Evolutionary conservation across 2,329 filamentous ascomycete species (phyloP), one percentile per base, ranked within the genome.

Genomic region (Pseudopyricularia javanii): DNA sequence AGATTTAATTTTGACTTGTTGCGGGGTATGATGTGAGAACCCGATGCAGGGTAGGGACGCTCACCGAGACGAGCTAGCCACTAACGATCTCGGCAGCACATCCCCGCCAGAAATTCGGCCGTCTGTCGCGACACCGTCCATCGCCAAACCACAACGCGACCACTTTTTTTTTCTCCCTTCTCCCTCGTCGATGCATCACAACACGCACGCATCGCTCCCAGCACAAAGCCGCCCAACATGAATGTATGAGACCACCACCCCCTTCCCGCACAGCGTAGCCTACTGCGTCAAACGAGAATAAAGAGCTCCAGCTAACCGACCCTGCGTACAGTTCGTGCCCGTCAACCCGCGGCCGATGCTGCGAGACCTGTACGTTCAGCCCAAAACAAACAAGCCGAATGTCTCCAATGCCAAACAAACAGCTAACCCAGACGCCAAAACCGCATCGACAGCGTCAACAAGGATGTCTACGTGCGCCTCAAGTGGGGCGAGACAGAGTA

Each of bases 401-500:
- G 54, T 20, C 40, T 43, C 45, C 30, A 47, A 40, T 26, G 50
- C 28, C 14, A 45, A 30, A 17, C 20, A 45, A 28, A 49, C 24
- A 3, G 33, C 53, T 8, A 17, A 43, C 7, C 4, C 9, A 3
- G 45, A 12, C 8, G 6, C 30, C 22, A 17, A 20, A 24, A 3
- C 15, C 33, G 22, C 12, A 32, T 3, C 32, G 3, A 58, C 58
- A 90, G 86, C 58, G 86, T 98, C 71, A 87, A 94, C 74, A 87
- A 94, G 69, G 82, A 91, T 64, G 84, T 98, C 64, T 77, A 91
- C 58, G 86, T 98, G 58, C 88, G 91, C 62, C 80, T 98, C 59
- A 98, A 98, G 79, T 98, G 93, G 93, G 90, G 89, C 62, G 85
- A 96, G 70, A 93, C 89, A 55, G 93, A 98, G 70, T 98, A 98